Base-by-base conservation (phyloP, 306 rosid species). In the Echinosophora koreensis region DNA sequence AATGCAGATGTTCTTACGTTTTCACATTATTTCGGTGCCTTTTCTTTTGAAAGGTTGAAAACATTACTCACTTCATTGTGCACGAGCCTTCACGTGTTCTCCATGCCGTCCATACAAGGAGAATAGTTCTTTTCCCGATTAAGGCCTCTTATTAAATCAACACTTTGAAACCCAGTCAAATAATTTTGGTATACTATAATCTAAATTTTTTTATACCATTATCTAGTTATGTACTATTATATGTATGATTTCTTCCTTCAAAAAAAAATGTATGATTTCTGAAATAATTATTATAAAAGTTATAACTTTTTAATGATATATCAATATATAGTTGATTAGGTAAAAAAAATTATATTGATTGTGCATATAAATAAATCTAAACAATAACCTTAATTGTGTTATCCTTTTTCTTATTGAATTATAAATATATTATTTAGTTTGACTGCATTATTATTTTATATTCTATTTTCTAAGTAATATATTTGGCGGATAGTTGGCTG, bases 31-130 rank as follows among this genome's bases (percentile, higher is more conserved):
- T 22, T 22, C 0, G n/a, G n/a, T n/a, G 22, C 22, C 22, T 22
- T 77, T 47, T 30, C 17, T 16, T 66, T 38, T 14, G 67, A 55
- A 63, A 57, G 47, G 61, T 60, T 50, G 41, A 54, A 44, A 9
- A 60, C 66, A 47, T 16, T 7, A 75, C 11, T 63, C 1, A 17
- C 14, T 49, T 37, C 39, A 46, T 34, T 55, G 85, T 49, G 86
- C 88, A 86, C 87, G 91, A 84, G 91, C 57, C 56, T 22, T 71
- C 91, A 87, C 81, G 86, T 89, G 91, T 70, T 60, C 35, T 73
- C 54, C 64, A 27, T 54, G 15, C 83, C 27, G 11, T 67, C 82
- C 84, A 81, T 62, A 49, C 75, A 62, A 68, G 79, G 63, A 69
- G 69, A 61, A 16, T 71, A 71, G 35, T 78, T 77, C 5, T 58